Base-by-base conservation (phyloP, 768 basidiomycete species). In the Tephrocybe sp. region DNA sequence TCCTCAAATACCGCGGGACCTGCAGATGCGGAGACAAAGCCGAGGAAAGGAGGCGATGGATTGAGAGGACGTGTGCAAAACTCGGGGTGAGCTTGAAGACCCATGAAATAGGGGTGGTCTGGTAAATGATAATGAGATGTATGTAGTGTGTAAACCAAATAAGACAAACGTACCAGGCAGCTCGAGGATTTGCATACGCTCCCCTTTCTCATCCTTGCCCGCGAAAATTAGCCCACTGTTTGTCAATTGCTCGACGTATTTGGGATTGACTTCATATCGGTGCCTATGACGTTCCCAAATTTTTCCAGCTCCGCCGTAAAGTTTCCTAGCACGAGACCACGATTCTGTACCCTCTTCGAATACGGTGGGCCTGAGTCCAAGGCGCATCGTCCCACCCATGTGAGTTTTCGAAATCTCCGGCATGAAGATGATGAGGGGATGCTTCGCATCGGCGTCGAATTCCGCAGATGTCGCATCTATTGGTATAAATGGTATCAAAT, bases 381-480 rank as follows among this genome's bases (percentile, higher is more conserved):
- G 81, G 11, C 97, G 87, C 97, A 99, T 99, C n/a, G 96, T 99
- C 17, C 97, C 97, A 45, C 97, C 97, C 83, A 98, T 92, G 57
- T 98, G 94, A 11, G 95, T 98, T 65, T 87, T 89, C 10, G 93
- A 97, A 60, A 99, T 91, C 67, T 99, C 97, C 14, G 97, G 97
- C 97, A 99, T 99, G 80, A 95, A 98, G 59, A 98, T 78, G 68
- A 98, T 76, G 49, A 94, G 77, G 0, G 88, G 89, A 56, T 87
- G 73, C n/a, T 72, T 66, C 1, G 85, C 72, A 1, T 80, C 68
- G 3, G 79, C 63, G 35, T 77, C 69, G 59, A 98, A 89, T 68
- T 99, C 96, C 26, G 82, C 71, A 3, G 96, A 98, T 41, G 85
- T 88, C 5, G 96, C 93, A 49, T 83, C 92, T 89, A 63, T 13